phyloP scores from a whole-genome alignment of 2,329 filamentous ascomycete genomes.

The Fusarium nurragi region DNA sequence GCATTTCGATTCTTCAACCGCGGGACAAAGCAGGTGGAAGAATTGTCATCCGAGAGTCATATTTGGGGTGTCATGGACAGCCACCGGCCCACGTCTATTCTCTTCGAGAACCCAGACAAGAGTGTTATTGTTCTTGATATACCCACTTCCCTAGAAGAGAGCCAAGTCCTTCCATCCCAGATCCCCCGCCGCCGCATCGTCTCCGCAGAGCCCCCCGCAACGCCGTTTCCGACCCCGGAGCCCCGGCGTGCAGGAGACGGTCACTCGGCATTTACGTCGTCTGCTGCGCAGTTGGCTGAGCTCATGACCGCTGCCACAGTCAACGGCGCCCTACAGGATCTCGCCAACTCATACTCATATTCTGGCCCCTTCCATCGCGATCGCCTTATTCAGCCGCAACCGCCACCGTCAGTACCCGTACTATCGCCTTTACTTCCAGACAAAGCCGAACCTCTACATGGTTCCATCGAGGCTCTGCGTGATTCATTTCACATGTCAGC shows the following conservation, averaged over 20 bases:
- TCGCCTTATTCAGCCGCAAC: slow-evolving; percentile 45
- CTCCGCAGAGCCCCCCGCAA: slow-evolving; percentile 55
- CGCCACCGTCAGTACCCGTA: slow-evolving; percentile 7
- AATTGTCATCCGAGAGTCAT: slow-evolving; percentile 16
- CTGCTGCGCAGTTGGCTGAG: slow-evolving; percentile 61
- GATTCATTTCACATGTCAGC: slow-evolving; percentile 54
- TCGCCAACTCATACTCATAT: slow-evolving; percentile 45
- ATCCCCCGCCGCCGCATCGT: slow-evolving; percentile 54
- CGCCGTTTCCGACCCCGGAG: slow-evolving; percentile 64
- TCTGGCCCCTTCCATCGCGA: slow-evolving; percentile 59
- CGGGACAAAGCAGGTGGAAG: slow-evolving; percentile 12
- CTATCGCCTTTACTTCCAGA: slow-evolving; percentile 52
- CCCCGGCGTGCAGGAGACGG: slow-evolving; percentile 45
- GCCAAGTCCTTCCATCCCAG: slow-evolving; percentile 62
- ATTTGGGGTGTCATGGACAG: slow-evolving; percentile 18
- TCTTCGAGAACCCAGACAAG: slow-evolving; percentile 49
- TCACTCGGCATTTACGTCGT: slow-evolving; percentile 50
- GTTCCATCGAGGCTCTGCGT: slow-evolving; percentile 56
- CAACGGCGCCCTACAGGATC: slow-evolving; percentile 54
- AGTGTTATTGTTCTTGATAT: slow-evolving; percentile 72
- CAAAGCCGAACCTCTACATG: slow-evolving; percentile 57
- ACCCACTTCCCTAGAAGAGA: slow-evolving; percentile 73
- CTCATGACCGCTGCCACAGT: slow-evolving; percentile 62
- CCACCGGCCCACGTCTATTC: slow-evolving; percentile 41
- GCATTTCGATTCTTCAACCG: slow-evolving; percentile 21